Evolutionary conservation across 768 basidiomycete genomes (phyloP), one percentile per base, ranked within the genome.

Genomic region (Hysterangium stoloniferum): DNA sequence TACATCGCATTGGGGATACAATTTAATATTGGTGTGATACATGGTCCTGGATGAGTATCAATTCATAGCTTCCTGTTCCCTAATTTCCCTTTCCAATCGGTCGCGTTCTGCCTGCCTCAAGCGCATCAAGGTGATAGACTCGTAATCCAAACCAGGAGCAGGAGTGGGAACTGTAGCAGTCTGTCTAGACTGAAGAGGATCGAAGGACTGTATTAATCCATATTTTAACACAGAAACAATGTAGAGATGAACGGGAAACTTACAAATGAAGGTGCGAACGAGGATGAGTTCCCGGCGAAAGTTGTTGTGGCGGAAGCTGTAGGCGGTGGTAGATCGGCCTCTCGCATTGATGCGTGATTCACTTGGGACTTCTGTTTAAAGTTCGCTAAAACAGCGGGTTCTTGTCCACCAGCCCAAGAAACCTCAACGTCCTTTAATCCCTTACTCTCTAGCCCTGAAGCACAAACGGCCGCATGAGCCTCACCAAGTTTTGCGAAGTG

Each of bases 21-120:
- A n/a, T n/a, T n/a, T n/a, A n/a, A n/a, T n/a, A n/a, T n/a, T n/a
- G n/a, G n/a, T n/a, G n/a, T n/a, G n/a, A n/a, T n/a, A n/a, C n/a
- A n/a, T n/a, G n/a, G n/a, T n/a, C n/a, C n/a, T n/a, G n/a, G n/a
- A n/a, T n/a, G n/a, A n/a, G n/a, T n/a, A n/a, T n/a, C n/a, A 42
- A 19, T 8, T 20, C 41, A 42, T 27, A 6, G 47, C 17, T 34
- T 48, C 47, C 37, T 48, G 32, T 22, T 48, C 47, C 29, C 34
- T 28, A 22, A 48, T 48, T 35, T 48, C 34, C 38, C 57, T 43
- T 62, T 91, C 89, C 22, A 93, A 61, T 37, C 83, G 71, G 55
- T 80, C 83, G 33, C 84, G 73, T 62, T 91, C 89, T 0, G 88
- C 86, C 59, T 91, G 85, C 31, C 88, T 73, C 61, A 93, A 69